Conservation (phyloP, 352 stramenopile genomes). For the Pythium insidiosum region DNA sequence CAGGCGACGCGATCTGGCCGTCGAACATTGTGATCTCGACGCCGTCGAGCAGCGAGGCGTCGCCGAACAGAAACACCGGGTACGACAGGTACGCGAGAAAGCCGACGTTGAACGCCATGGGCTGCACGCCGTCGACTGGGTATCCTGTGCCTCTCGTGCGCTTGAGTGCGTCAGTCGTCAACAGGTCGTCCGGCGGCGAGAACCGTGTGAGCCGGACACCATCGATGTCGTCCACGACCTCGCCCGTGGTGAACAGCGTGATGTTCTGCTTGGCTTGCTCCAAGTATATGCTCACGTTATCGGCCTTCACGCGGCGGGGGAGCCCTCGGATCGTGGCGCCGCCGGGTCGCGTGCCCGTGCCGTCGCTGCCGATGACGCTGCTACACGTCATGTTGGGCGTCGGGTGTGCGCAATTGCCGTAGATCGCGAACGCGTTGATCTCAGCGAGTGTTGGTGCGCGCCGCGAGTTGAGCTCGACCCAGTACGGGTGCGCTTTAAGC, state of each 20-base stretch:
- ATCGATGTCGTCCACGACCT: conserved; percentile 27
- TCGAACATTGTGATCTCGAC: conserved; percentile 52
- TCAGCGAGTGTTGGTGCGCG: conserved; percentile 56
- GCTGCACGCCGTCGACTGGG: conserved; percentile 60
- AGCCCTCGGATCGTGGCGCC: conserved; percentile 44
- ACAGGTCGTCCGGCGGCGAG: conserved; percentile 24
- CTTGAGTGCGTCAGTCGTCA: conserved; percentile 26
- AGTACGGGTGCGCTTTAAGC: conserved; percentile 30
- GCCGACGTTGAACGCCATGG: conserved; percentile 50
- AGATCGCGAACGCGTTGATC: conserved; percentile 40
- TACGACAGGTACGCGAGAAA: conserved; percentile 70
- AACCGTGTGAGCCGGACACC: conserved; percentile 47
- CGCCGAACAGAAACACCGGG: conserved; percentile 55
- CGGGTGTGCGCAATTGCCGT: conserved; percentile 44
- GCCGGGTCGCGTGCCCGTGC: conserved; percentile 23
- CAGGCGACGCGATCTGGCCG: conserved; percentile 26
- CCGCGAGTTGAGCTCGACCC: conserved; percentile 36
- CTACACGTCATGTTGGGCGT: conserved; percentile 50
- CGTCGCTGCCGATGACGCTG: conserved; percentile 39
- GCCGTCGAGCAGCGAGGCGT: conserved; percentile 27
- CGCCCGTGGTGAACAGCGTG: conserved; percentile 28
- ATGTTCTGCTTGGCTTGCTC: conserved; percentile 41
- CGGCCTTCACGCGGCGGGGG: conserved; percentile 18
- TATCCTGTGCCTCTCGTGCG: conserved; percentile 27
- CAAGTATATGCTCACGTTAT: conserved; percentile 33